These are phyloP conservation scores for Geotrichum cucujoidarum DNA, from an alignment of 1,139 yeast species.

Conservation along the genomic window DNA sequence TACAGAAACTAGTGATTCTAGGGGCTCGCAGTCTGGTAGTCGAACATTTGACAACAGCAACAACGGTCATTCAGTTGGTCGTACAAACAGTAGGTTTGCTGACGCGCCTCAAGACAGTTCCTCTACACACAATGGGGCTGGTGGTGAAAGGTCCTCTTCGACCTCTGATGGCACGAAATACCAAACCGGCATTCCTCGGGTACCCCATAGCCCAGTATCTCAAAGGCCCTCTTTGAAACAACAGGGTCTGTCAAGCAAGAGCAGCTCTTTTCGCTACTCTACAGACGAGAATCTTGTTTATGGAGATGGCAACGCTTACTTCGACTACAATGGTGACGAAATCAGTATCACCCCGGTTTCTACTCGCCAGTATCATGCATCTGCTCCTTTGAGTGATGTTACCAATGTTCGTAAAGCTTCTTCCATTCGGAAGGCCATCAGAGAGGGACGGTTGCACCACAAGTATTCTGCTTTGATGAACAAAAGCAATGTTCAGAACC, in stretches of 20 bases:
- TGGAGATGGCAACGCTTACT: neutral
- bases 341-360: constrained; percentile 11
- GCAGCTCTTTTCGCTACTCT: neutral
- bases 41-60: neutral
- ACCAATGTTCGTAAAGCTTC: constrained; percentile 11
- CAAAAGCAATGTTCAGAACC: too few relatives aligned
- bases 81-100: neutral
- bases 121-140: neutral
- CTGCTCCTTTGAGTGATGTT: neutral
- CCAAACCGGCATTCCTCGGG: neutral
- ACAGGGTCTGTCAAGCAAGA: neutral
- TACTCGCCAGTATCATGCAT: neutral
- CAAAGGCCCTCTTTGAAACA: neutral
- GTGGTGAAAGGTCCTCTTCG: neutral
- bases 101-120: neutral
- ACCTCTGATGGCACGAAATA: neutral
- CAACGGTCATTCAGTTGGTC: neutral
- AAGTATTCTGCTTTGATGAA: constrained; percentile 21
- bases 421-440: constrained; percentile 21
- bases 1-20: neutral
- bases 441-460: constrained; percentile 20
- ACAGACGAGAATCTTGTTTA: neutral
- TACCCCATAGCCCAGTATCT: neutral
- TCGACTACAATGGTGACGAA: constrained; percentile 2
- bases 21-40: neutral